These are phyloP conservation scores for Saraca asoca DNA, from an alignment of 331 rosid genomes.

Conservation along the genomic window DNA sequence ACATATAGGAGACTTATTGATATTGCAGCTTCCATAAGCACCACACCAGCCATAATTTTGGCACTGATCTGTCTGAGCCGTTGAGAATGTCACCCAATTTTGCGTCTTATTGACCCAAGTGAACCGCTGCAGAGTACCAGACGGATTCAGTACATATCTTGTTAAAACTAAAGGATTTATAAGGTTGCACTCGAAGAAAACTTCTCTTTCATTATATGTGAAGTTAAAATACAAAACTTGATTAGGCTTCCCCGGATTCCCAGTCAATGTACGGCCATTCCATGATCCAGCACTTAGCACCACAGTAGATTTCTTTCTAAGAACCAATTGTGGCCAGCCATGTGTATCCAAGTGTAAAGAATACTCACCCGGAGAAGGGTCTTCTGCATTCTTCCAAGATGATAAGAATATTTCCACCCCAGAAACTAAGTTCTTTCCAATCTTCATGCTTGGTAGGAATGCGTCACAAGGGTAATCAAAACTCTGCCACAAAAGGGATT, in stretches of 20 bases:
- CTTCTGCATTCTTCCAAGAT: constrained; percentile 32
- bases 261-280: constrained; percentile 34
- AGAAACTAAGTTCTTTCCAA: constrained; percentile 5
- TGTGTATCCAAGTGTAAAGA: constrained; percentile 9
- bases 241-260: constrained; percentile 34
- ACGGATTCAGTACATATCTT: not conserved
- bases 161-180: constrained; percentile 5
- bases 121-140: constrained; percentile 1
- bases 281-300: constrained; percentile 25
- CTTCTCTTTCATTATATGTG: constrained; percentile 11
- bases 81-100: not conserved
- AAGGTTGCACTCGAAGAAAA: constrained; percentile 2
- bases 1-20: constrained; percentile 16
- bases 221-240: constrained; percentile 2
- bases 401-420: constrained; percentile 19
- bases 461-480: constrained; percentile 30
- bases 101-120: not conserved
- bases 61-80: not conserved
- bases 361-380: constrained; percentile 28
- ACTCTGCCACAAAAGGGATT: constrained; percentile 32
- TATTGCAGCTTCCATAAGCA: constrained; percentile 26
- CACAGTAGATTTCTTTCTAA: not conserved
- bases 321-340: constrained; percentile 23
- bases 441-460: constrained; percentile 31
- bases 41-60: constrained; percentile 25